Conservation (phyloP, 2,329 filamentous ascomycete genomes). For the Hypomyces rosellus region DNA sequence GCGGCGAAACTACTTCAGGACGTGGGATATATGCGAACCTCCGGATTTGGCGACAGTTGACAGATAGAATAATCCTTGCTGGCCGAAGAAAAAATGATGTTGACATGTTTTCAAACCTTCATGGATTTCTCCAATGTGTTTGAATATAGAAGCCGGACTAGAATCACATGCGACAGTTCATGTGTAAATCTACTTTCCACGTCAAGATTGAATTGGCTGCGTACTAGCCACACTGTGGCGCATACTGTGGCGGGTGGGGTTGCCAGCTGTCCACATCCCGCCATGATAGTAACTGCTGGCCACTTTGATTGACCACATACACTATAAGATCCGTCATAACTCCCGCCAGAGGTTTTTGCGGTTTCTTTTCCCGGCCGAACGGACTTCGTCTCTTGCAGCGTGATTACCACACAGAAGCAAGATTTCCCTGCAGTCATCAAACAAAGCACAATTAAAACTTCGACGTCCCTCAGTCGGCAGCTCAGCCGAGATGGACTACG, state of each 20-base stretch:
- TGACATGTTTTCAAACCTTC: background rate
- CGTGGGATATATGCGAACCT: background rate
- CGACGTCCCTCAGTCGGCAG: background rate
- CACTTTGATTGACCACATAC: background rate
- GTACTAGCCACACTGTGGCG: background rate
- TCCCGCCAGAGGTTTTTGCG: too few relatives aligned
- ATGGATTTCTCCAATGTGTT: background rate
- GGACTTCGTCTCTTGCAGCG: too few relatives aligned
- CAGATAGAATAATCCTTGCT: background rate
- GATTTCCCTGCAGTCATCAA: background rate
- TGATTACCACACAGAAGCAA: too few relatives aligned
- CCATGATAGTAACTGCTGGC: background rate
- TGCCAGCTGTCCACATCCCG: constrained; percentile 2
- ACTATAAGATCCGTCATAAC: too few relatives aligned
- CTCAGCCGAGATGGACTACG: constrained; percentile 68
- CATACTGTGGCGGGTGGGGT: background rate
- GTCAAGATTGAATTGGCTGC: too few relatives aligned
- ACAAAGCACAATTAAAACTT: background rate
- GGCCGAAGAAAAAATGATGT: background rate
- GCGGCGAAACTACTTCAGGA: constrained; percentile 19
- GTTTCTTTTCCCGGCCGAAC: too few relatives aligned
- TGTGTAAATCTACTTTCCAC: background rate
- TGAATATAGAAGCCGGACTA: constrained; percentile 1
- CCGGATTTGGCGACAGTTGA: background rate
- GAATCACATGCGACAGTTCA: background rate